Evolutionary conservation across 495 filamentous ascomycete genomes (phyloP), one percentile per base, ranked within the genome.

Genomic region (Xylaria grammica): DNA sequence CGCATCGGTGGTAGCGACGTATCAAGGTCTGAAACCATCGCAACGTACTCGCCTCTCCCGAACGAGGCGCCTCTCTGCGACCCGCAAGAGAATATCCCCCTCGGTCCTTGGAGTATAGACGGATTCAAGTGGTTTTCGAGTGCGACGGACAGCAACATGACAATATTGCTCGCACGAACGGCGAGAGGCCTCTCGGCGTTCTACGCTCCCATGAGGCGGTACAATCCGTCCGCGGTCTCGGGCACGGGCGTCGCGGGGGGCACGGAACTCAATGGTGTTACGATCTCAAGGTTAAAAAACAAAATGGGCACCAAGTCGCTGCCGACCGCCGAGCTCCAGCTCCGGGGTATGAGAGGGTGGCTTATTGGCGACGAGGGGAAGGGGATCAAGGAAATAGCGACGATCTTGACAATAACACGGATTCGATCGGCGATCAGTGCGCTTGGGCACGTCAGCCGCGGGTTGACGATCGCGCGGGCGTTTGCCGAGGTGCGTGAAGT

Each of bases 91-190:
- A 32, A 34, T 36, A 42, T 61, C 30, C 60, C 67, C 9, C 40
- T 54, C 11, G 67, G 67, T 13, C 65, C 67, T 3, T 89, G 82
- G 83, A 59, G 65, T 19, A 78, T 91, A 64, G 81, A 81, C 55
- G 89, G 89, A 2, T 89, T 88, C 77, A 90, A 90, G 64, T 90
- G 87, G 81, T 91, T 91, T 73, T 89, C 86, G 10, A 88, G 85
- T 4, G 89, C 88, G 0, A 90, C 88, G 0, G 89, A 91, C 72
- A 82, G 87, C 2, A 79, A 90, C 57, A 84, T 90, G 76, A 75
- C 86, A 9, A 77, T 91, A 6, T 69, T 89, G 10, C 80, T 92
- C 6, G 89, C 88, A 1, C 84, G 84, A 64, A 64, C 67, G 17
- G 70, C 72, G n/a, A 79, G 77, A 11, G 77, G 82, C 27, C 74